Conservation (phyloP, 2,329 filamentous ascomycete genomes). For the Fusarium lyarnte region DNA sequence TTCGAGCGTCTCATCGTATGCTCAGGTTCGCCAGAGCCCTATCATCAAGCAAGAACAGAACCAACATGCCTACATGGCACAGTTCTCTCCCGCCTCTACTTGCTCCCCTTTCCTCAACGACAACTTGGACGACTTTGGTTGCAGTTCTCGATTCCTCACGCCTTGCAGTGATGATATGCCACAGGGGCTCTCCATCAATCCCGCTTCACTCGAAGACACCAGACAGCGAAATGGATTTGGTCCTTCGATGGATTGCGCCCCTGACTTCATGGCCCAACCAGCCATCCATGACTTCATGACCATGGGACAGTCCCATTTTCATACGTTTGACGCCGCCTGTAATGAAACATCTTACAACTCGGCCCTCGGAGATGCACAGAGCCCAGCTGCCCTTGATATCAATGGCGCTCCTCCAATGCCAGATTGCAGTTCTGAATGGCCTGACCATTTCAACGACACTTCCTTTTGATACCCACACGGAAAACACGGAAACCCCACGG, state of each 20-base stretch:
- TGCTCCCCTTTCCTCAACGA: slow-evolving; percentile 50
- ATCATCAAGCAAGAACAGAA: slow-evolving; percentile 52
- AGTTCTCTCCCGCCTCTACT: slow-evolving; percentile 53
- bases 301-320: slow-evolving; percentile 50
- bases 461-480: slow-evolving; percentile 47
- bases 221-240: slow-evolving; percentile 43
- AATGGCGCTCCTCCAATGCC: slow-evolving; percentile 39
- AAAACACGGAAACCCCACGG: slow-evolving; percentile 20
- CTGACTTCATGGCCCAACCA: slow-evolving; percentile 44
- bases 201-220: slow-evolving; percentile 43
- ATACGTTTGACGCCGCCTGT: slow-evolving; percentile 54
- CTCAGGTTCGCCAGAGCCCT: slow-evolving; percentile 41
- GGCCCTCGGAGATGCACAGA: slow-evolving; percentile 44
- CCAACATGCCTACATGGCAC: slow-evolving; percentile 43
- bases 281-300: slow-evolving; percentile 41
- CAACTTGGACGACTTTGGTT: slow-evolving; percentile 47
- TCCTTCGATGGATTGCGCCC: slow-evolving; percentile 40
- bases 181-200: slow-evolving; percentile 40
- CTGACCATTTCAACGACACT: slow-evolving; percentile 44
- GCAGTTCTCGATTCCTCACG: slow-evolving; percentile 57
- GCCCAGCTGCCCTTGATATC: slow-evolving; percentile 38
- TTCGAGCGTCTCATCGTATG: slow-evolving; percentile 43
- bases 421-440: slow-evolving; percentile 46
- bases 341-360: slow-evolving; percentile 51
- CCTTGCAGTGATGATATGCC: slow-evolving; percentile 63